Evolutionary conservation across 345 rosid species (phyloP), one percentile per base, ranked within the genome.

Genomic region (Heritiera fomes): DNA sequence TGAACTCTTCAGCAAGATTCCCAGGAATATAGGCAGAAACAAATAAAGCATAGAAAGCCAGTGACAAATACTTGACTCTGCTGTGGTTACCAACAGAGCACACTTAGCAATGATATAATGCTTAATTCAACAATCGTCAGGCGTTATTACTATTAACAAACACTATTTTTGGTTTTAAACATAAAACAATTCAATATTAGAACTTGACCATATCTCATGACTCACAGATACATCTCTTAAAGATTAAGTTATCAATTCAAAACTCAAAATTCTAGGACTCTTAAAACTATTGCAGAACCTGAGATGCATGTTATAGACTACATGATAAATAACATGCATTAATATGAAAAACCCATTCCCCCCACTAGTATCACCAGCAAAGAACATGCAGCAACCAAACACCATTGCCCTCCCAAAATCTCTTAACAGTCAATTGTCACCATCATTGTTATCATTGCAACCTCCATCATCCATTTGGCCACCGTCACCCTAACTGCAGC

Each of bases 361-460:
- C 73, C 58, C 18, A 49, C 46, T 20, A 7, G 18, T 49, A 28
- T 30, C 23, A 70, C 58, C 13, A 47, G 74, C 34, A 30, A 28
- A 70, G n/a, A 70, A 70, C 11, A 70, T 0, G 7, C 55, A 70
- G 74, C n/a, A 70, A 47, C 20, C n/a, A 15, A 67, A 67, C 32
- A n/a, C 52, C 30, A n/a, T 10, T 43, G 15, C 32, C 32, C 71
- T 43, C 32, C 53, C 71, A 67, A 67, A 32, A 67, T 43, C 71
- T 41, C 32, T 18, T n/a, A 66, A 67, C 32, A n/a, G 32, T 67
- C 30, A 20, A 43, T n/a, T 43, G 30, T 40, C 70, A 41, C 38
- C 1, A 40, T 38, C 45, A 43, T 43, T 50, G 55, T 50, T 50
- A 50, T 12, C 8, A 43, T 43, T 7, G 45, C 45, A 43, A 43